Evolutionary conservation across 164 flowering plant genomes (phyloP).

Genomic region (Piper betle): DNA sequence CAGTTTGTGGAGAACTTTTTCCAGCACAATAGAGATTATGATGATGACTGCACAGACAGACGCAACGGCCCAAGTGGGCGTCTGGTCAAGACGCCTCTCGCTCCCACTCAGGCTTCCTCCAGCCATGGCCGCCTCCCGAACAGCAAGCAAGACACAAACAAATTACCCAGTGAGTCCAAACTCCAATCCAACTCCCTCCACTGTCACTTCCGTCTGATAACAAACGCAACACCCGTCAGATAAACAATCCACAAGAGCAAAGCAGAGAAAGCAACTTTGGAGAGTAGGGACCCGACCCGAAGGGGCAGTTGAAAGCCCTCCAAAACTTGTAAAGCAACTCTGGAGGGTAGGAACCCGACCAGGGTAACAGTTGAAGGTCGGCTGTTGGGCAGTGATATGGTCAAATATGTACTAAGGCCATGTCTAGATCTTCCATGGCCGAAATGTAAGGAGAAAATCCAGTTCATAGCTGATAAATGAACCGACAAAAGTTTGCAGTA

Average conservation of each 20-base stretch:
- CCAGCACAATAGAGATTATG: constrained; percentile 50
- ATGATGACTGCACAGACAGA: constrained; percentile 52
- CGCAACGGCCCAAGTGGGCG: constrained; percentile 90
- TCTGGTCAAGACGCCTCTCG: constrained; percentile 47
- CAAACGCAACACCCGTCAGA: background rate
- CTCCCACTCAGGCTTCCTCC: constrained; percentile 17
- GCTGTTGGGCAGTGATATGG: too few species aligned
- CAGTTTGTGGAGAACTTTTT: constrained; percentile 50
- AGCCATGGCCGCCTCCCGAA: constrained; percentile 17
- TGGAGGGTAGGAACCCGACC: too few species aligned
- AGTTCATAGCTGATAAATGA: too few species aligned
- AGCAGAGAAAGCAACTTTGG: too few species aligned
- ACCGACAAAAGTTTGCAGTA: too few species aligned
- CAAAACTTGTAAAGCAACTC: too few species aligned
- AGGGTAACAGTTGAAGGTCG: too few species aligned
- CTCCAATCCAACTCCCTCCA: background rate
- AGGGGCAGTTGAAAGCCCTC: too few species aligned
- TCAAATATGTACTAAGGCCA: too few species aligned
- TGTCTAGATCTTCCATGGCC: too few species aligned
- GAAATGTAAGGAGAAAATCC: too few species aligned
- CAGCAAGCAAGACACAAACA: background rate
- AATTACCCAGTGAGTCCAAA: background rate
- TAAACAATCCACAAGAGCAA: background rate
- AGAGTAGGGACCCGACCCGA: too few species aligned
- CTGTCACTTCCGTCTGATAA: background rate